Evolutionary conservation across 768 basidiomycete species (phyloP).

Genomic region (Infundibulicybe gibba): DNA sequence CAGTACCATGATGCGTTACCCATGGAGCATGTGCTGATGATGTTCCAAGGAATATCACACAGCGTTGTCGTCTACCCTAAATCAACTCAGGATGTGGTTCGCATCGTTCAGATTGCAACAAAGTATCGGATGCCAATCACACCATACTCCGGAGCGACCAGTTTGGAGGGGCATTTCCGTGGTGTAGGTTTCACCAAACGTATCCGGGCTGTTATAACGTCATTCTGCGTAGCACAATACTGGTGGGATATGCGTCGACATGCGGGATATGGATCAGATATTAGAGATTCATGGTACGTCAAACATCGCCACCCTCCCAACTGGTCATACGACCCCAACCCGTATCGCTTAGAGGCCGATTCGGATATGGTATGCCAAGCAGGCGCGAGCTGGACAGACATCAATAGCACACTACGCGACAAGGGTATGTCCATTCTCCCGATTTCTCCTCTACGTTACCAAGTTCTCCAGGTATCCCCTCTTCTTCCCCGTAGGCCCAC

Average conservation of each 20-base stretch:
- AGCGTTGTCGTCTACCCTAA: slow-evolving; percentile 63
- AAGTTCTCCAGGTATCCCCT: slow-evolving; percentile 56
- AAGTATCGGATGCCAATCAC: slow-evolving; percentile 76
- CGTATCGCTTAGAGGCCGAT: slow-evolving; percentile 49
- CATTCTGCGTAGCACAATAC: background rate
- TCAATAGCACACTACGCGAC: slow-evolving; percentile 64
- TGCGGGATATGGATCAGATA: slow-evolving; percentile 64
- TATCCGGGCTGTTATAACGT: background rate
- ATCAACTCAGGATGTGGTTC: slow-evolving; percentile 78
- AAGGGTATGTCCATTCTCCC: slow-evolving; percentile 35
- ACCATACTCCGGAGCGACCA: slow-evolving; percentile 73
- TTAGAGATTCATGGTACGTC: slow-evolving; percentile 64
- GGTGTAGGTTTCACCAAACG: slow-evolving; percentile 39
- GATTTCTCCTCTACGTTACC: background rate
- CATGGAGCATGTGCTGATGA: background rate
- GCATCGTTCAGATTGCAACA: slow-evolving; percentile 70
- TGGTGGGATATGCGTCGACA: too few species aligned
- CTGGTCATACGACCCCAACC: background rate
- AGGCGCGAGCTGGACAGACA: slow-evolving; percentile 66
- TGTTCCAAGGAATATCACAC: slow-evolving; percentile 35
- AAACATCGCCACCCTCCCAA: background rate
- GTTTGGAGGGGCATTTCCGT: slow-evolving; percentile 73
- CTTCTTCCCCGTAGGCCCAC: slow-evolving; percentile 70
- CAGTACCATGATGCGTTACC: too few species aligned
- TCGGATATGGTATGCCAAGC: slow-evolving; percentile 74